Evolutionary conservation across 2,329 filamentous ascomycete species (phyloP).

Genomic region (Boeremia lycopersici): DNA sequence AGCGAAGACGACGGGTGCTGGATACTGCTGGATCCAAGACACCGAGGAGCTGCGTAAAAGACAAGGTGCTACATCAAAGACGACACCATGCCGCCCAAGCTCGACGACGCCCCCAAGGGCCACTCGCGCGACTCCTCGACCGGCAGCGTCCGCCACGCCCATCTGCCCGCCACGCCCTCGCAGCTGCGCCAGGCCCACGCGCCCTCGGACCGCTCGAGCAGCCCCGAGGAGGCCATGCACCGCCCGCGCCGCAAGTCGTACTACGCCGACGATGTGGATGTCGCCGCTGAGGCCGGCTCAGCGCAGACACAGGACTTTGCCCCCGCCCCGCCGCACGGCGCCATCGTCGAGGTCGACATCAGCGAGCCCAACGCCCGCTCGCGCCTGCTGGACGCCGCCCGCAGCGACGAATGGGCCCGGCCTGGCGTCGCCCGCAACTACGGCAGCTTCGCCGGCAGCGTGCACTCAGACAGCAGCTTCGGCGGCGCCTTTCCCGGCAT

Average conservation of each 20-base stretch:
- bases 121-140: conserved; percentile 43
- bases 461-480: conserved; percentile 51
- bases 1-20: too few relatives aligned
- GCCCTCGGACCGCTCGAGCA: conserved; percentile 49
- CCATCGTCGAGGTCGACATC: conserved; percentile 32
- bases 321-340: conserved; percentile 18
- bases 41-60: too few relatives aligned
- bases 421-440: conserved; percentile 60
- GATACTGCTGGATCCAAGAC: too few relatives aligned
- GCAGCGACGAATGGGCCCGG: conserved; percentile 54
- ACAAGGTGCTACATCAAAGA: too few relatives aligned
- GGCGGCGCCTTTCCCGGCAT: conserved; percentile 46
- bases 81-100: conserved; percentile 33
- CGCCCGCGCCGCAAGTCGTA: conserved; percentile 22
- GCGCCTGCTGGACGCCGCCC: conserved; percentile 46
- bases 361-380: conserved; percentile 46
- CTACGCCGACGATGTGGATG: conserved; percentile 31
- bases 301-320: conserved; percentile 10
- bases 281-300: conserved; percentile 23
- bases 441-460: conserved; percentile 61
- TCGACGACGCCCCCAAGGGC: conserved; percentile 21
- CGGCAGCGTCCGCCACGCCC: conserved; percentile 37
- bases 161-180: conserved; percentile 46
- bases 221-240: conserved; percentile 50
- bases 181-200: conserved; percentile 51